Conservation (phyloP, 805 yeast species). For the Yamadazyma paraphyllophila region DNA sequence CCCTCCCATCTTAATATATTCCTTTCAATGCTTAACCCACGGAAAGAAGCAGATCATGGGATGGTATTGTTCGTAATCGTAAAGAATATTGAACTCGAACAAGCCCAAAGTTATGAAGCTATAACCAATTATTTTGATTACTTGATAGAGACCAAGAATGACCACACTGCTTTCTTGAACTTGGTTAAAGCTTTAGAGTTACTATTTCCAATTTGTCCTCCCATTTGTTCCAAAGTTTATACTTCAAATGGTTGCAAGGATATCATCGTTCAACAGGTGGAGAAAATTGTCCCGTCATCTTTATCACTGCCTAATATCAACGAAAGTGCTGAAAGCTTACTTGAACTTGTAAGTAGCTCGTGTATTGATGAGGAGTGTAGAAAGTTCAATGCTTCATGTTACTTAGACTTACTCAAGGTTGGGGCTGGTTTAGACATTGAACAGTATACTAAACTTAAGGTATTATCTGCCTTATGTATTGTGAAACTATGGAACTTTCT, state of each 20-base stretch:
- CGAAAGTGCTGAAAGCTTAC: neutral
- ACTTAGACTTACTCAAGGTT: slow-evolving; percentile 37
- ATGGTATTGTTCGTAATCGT: slow-evolving; percentile 22
- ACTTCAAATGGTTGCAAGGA: slow-evolving; percentile 18
- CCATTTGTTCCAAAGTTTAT: slow-evolving; percentile 20
- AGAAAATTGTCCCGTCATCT: slow-evolving; percentile 8
- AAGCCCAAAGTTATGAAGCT: slow-evolving; percentile 14
- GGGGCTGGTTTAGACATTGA: slow-evolving; percentile 17
- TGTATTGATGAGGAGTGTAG: slow-evolving; percentile 54
- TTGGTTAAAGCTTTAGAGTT: slow-evolving; percentile 20
- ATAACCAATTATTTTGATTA: slow-evolving; percentile 24
- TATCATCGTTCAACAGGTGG: slow-evolving; percentile 15
- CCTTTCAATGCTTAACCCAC: slow-evolving; percentile 18
- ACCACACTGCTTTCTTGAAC: slow-evolving; percentile 17
- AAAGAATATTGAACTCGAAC: slow-evolving; percentile 18
- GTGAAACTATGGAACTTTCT: slow-evolving; percentile 58
- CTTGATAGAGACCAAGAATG: slow-evolving; percentile 13
- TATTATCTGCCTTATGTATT: slow-evolving; percentile 45
- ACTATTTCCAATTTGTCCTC: slow-evolving; percentile 30
- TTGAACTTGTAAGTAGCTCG: slow-evolving; percentile 26
- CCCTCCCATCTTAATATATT: slow-evolving; percentile 22
- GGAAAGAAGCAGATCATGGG: slow-evolving; percentile 12
- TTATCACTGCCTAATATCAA: slow-evolving; percentile 5
- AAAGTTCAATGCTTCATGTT: slow-evolving; percentile 44
- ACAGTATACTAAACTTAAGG: slow-evolving; percentile 18